Base-by-base conservation (phyloP, 768 basidiomycete genomes). In the Baorangia bicolor region DNA sequence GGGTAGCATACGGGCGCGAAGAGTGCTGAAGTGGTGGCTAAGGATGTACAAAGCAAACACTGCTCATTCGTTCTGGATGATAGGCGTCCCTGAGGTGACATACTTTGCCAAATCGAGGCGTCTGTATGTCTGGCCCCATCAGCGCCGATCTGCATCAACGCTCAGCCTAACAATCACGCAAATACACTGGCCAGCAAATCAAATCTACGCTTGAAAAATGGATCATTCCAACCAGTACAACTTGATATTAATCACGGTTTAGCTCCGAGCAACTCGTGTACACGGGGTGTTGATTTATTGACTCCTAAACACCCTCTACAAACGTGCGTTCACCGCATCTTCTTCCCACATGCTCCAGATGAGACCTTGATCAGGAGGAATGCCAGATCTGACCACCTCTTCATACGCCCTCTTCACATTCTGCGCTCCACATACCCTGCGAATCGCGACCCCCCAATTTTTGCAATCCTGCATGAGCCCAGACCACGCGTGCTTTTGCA, bases 301-400 rank as follows among this genome's bases (percentile, higher is more conserved):
- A 27, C 35, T 42, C 27, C 23, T 14, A 34, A 40, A 18, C 20
- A 1, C 30, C 25, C 20, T 5, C 50, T 58, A 64, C 55, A 66
- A 49, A 47, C 57, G 62, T 23, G 56, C 50, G 14, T 46, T 46
- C 49, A 33, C 56, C 16, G 2, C n/a, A 1, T 62, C 62, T 23
- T 67, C 64, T 42, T 80, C 79, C 86, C 87, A 88, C 64, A 88
- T 61, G 61, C 84, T 86, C 84, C 87, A 87, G 45, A 88, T 73
- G 40, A 79, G 73, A 2, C 85, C 87, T 45, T 72, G 75, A 33
- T 81, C 77, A 9, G 86, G 81, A n/a, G 74, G 76, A 38, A 86
- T 61, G 0, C 83, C 82, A 9, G 68, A 66, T 50, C 68, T 72
- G 18, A 74, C 72, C 37, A 84, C 72, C 30, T 69, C 66, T 43